Evolutionary conservation across 495 filamentous ascomycete genomes (phyloP), one percentile per base, ranked within the genome.

Genomic region (Xylaria scruposa): DNA sequence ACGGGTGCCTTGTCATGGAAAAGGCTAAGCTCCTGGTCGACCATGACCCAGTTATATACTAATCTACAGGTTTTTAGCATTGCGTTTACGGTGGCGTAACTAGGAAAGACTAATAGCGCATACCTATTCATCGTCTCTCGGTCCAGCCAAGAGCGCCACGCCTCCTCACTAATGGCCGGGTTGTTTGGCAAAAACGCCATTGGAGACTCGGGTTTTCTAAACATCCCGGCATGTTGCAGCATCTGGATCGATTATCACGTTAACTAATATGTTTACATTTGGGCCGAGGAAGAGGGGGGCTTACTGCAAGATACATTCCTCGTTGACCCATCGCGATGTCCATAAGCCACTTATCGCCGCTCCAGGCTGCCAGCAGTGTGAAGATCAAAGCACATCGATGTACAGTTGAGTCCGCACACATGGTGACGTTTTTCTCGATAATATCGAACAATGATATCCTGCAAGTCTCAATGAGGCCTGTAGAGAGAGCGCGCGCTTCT

Each of bases 311-410:
- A 73, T 91, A 91, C 88, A 91, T 90, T 54, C 85, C 87, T 38
- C 88, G 84, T 75, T 91, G 89, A n/a, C 89, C 89, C 87, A 90
- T 90, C 33, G 88, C 86, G 60, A 90, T 90, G 72, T 91, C 89
- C 88, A 91, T 91, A 58, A 89, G 88, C 88, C 89, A 90, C 75
- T 90, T 90, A 76, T 91, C 90, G 59, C 90, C 89, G 74, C 88
- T 88, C 90, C 90, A 91, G 0, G 86, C 87, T 6, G 87, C 89
- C 12, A 89, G 81, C 2, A 90, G 81, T 1, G 84, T 88, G 76
- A 91, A 90, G 13, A 91, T 82, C 7, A 91, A 78, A 0, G 89
- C 89, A 49, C 88, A 88, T 38, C 87, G 84, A 63, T 90, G 82
- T 0, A 88, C 83, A 15, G 83, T 85, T 1, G 87, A 87, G 76